phyloP scores from a whole-genome alignment of 2,329 filamentous ascomycete species.

The Hypomyces perniciosus region DNA sequence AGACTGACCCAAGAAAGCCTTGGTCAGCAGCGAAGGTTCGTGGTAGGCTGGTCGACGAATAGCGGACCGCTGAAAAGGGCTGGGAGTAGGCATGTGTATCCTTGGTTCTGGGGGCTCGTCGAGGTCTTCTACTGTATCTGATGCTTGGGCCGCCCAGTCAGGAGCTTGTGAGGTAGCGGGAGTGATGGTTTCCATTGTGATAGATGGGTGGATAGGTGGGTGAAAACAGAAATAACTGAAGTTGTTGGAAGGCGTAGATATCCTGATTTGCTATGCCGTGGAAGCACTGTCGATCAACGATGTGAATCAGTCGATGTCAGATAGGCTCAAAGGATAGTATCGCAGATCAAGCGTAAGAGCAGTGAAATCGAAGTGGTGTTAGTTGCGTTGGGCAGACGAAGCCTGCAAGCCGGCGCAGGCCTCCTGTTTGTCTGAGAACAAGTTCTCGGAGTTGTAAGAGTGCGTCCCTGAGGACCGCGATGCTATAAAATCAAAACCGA shows the following conservation, averaged over 20 bases:
- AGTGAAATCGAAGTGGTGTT: slow-evolving; percentile 1
- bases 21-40: slow-evolving; percentile 74
- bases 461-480: slow-evolving; percentile 33
- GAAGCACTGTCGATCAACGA: slow-evolving; percentile 3
- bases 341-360: not conserved
- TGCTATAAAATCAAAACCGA: slow-evolving; percentile 31
- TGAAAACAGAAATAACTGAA: not conserved
- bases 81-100: slow-evolving; percentile 22
- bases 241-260: not conserved
- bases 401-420: slow-evolving; percentile 22
- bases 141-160: slow-evolving; percentile 31
- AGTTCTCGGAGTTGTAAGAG: slow-evolving; percentile 13
- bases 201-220: not conserved
- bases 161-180: slow-evolving; percentile 22
- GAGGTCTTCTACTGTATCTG: slow-evolving; percentile 66
- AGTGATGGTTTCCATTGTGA: slow-evolving; percentile 21
- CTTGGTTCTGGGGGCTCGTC: slow-evolving; percentile 79
- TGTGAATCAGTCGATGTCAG: not conserved
- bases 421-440: slow-evolving; percentile 14
- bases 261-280: not conserved
- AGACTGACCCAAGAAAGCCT: slow-evolving; percentile 65
- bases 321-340: slow-evolving; percentile 1
- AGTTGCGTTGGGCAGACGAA: slow-evolving; percentile 18
- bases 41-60: slow-evolving; percentile 49
- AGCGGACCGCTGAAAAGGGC: slow-evolving; percentile 41